These are phyloP conservation scores for Ustilago cynodontis DNA, from an alignment of 1,284 basidiomycete genomes.

Conservation along the genomic window DNA sequence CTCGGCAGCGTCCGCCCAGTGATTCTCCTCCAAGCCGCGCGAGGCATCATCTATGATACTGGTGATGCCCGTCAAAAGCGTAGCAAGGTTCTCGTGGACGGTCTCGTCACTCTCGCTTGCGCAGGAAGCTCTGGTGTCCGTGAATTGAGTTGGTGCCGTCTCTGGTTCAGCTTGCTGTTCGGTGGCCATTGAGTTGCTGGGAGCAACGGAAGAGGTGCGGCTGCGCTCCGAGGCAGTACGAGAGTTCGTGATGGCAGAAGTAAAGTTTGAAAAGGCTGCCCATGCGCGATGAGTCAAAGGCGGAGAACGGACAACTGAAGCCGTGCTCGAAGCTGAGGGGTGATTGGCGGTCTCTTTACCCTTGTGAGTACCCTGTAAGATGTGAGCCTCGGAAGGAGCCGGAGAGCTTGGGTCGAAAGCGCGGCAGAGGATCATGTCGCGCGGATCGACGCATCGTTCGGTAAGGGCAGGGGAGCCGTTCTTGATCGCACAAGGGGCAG, in stretches of 20 bases:
- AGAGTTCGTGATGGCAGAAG: background rate
- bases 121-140: background rate
- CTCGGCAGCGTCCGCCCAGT: background rate
- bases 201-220: background rate
- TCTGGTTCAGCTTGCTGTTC: background rate
- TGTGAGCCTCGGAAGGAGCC: background rate
- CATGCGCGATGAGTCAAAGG: slow-evolving; percentile 1
- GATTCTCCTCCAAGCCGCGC: background rate
- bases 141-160: background rate
- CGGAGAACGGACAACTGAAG: background rate
- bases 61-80: background rate
- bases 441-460: background rate
- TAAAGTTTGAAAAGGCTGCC: background rate
- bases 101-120: background rate
- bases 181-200: background rate
- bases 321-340: background rate
- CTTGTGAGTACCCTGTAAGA: background rate
- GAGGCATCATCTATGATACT: background rate
- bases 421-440: background rate
- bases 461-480: background rate
- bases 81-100: background rate
- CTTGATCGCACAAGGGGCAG: background rate
- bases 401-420: background rate
- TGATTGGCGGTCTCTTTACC: background rate
- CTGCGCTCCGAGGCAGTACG: background rate